These are phyloP conservation scores for Hyaloscypha variabilis DNA, from an alignment of 495 filamentous ascomycete genomes.

Conservation along the genomic window DNA sequence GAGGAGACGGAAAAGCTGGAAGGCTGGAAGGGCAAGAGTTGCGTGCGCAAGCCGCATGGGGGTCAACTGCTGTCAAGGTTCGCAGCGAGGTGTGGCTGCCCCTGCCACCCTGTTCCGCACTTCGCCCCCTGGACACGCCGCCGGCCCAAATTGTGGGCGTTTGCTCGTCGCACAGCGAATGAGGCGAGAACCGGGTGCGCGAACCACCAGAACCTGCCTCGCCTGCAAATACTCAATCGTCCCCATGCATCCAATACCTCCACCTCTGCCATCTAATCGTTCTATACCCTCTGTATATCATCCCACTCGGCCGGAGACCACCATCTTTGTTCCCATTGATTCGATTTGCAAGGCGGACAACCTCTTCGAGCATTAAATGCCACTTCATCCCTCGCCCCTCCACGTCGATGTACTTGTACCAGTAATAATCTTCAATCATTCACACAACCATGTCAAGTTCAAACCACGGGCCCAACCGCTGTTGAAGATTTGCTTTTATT, in stretches of 20 bases:
- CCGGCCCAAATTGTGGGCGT: too few species aligned
- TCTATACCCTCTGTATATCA: background rate
- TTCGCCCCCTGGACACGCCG: too few species aligned
- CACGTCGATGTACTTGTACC: conserved; percentile 15
- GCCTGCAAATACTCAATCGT: background rate
- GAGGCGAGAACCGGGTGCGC: background rate
- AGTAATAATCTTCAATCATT: conserved; percentile 10
- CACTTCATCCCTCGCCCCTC: background rate
- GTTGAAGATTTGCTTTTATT: conserved; percentile 12
- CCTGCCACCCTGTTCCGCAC: too few species aligned
- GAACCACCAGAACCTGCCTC: too few species aligned
- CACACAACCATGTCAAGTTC: conserved; percentile 23
- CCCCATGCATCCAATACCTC: background rate
- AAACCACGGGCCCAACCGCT: conserved; percentile 10
- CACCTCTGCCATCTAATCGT: background rate
- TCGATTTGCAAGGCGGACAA: background rate
- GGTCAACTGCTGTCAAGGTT: too few species aligned
- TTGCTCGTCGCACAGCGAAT: too few species aligned
- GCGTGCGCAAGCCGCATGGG: too few species aligned
- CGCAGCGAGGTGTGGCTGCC: too few species aligned
- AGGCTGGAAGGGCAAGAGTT: background rate
- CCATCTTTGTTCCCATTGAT: background rate
- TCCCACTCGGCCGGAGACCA: conserved; percentile 1
- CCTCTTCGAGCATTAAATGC: background rate
- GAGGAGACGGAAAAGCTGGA: background rate